phyloP scores from a whole-genome alignment of 2,329 filamentous ascomycete genomes.

The Colletotrichum salicis region DNA sequence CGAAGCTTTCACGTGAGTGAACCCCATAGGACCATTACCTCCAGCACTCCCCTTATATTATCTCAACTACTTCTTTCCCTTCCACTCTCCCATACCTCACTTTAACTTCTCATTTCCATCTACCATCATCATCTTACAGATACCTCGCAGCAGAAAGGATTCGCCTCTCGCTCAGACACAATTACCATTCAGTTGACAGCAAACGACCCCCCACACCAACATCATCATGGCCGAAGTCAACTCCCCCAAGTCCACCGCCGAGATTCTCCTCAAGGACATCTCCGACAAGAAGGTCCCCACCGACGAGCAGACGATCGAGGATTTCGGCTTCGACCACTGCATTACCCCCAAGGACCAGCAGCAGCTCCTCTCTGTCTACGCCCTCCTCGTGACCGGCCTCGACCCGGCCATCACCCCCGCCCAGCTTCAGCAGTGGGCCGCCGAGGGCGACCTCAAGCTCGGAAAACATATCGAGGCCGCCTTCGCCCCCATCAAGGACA shows the following conservation, averaged over 20 bases:
- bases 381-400: background rate
- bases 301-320: background rate
- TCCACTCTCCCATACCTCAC: background rate
- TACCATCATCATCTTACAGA: background rate
- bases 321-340: constrained; percentile 18
- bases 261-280: background rate
- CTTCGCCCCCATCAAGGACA: too few relatives aligned
- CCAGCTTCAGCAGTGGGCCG: background rate
- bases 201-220: background rate
- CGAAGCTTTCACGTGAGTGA: background rate
- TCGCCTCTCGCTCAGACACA: fast-evolving
- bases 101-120: background rate
- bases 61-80: background rate
- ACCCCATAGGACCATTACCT: background rate
- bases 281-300: background rate
- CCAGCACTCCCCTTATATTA: background rate
- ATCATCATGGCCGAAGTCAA: background rate
- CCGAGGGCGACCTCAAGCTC: background rate
- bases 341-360: background rate
- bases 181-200: background rate
- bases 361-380: constrained; percentile 2
- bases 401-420: background rate
- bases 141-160: background rate
- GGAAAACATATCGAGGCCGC: background rate
- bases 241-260: background rate